phyloP scores from a whole-genome alignment of 1,139 yeast genomes.

The Saccharomycopsis hybrid region DNA sequence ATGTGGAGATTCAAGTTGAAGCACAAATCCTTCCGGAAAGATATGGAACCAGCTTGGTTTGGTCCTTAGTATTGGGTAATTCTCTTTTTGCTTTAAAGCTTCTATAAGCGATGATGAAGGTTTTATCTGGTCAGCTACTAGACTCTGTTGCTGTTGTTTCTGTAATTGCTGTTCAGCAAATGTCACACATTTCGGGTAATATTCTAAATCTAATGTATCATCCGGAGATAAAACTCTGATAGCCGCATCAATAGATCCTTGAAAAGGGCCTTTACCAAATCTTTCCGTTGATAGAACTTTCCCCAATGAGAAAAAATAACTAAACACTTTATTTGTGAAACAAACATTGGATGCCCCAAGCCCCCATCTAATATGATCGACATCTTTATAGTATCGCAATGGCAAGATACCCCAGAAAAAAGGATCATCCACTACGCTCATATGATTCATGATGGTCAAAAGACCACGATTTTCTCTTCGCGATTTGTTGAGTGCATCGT shows the following conservation, averaged over 20 bases:
- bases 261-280: constrained; percentile 91
- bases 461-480: constrained; percentile 65
- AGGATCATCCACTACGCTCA: constrained; percentile 93
- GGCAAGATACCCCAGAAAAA: constrained; percentile 85
- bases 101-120: neutral
- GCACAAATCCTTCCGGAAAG: constrained; percentile 91
- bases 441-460: constrained; percentile 90
- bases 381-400: constrained; percentile 52
- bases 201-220: constrained; percentile 56
- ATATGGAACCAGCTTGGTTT: constrained; percentile 88
- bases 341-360: constrained; percentile 91
- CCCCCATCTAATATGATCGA: constrained; percentile 83
- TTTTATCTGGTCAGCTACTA: neutral
- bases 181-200: constrained; percentile 29
- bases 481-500: constrained; percentile 55
- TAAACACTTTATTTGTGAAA: constrained; percentile 48
- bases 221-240: constrained; percentile 76
- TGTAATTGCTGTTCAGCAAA: neutral
- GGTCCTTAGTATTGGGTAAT: constrained; percentile 42
- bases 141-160: neutral
- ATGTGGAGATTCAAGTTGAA: constrained; percentile 76
- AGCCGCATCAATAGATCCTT: constrained; percentile 87
- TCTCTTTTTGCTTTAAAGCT: constrained; percentile 1
- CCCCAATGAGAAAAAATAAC: constrained; percentile 77
- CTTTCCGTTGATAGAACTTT: constrained; percentile 80